Conservation (phyloP, 2,329 filamentous ascomycete species). For the Aspergillus sclerotialis region DNA sequence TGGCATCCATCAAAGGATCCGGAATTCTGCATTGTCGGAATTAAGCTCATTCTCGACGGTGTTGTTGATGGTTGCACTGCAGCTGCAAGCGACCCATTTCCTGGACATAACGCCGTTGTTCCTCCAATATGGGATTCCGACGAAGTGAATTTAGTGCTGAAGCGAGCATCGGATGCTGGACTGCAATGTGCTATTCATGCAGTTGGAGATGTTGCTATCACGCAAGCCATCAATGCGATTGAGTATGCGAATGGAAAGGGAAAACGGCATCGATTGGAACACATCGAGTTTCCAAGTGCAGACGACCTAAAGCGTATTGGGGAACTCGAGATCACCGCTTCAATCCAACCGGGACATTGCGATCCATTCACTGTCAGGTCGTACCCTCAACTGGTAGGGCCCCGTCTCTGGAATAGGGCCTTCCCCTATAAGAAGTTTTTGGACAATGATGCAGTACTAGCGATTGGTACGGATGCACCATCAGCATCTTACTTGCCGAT, state of each 20-base stretch:
- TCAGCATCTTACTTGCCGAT: constrained; percentile 41
- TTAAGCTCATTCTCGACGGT: constrained; percentile 46
- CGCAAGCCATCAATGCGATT: constrained; percentile 40
- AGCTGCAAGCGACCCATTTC: constrained; percentile 41
- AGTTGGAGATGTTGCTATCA: constrained; percentile 44
- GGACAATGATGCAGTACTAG: constrained; percentile 39
- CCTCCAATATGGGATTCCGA: constrained; percentile 42
- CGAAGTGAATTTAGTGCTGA: constrained; percentile 37
- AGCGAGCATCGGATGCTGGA: constrained; percentile 35
- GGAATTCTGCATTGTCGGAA: constrained; percentile 39
- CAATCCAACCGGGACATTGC: constrained; percentile 32
- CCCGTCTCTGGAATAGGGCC: constrained; percentile 39
- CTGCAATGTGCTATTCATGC: constrained; percentile 47
- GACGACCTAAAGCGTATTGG: constrained; percentile 42
- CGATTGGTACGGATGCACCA: constrained; percentile 44
- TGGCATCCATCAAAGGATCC: constrained; percentile 35
- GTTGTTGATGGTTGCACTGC: constrained; percentile 47
- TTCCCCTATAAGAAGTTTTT: constrained; percentile 47
- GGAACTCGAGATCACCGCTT: constrained; percentile 39
- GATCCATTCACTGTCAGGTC: constrained; percentile 41
- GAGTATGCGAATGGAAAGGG: constrained; percentile 33
- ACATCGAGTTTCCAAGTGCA: constrained; percentile 43
- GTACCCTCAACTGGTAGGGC: constrained; percentile 41
- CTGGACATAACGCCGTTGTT: constrained; percentile 29
- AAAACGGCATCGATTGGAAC: constrained; percentile 45